Base-by-base conservation (phyloP, 148 eudicot genomes). In the Dianthus caryophyllus region DNA sequence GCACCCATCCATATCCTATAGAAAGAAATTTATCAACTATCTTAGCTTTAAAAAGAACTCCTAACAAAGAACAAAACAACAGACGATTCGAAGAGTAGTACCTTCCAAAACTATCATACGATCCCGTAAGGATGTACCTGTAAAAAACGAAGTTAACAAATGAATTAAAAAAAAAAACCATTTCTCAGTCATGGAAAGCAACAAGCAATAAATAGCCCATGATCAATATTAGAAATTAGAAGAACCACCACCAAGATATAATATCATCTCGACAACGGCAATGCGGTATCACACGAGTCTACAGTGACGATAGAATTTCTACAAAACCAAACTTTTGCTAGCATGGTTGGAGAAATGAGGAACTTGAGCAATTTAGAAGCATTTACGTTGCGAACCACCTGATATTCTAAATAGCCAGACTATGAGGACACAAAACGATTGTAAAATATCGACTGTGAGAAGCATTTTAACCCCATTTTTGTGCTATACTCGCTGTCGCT, bases 41-140 rank as follows among this genome's bases (percentile, higher is more conserved):
- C 6, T 29, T 53, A 21, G 18, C n/a, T 46, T 29, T 36, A 56
- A 59, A 71, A 26, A 66, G 46, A 44, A 26, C 25, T 66, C 7
- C 15, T 29, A 57, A 52, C 33, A 30, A 17, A 20, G 52, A 64
- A 15, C 56, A 52, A 24, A 68, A 50, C 17, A 21, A 60, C 47
- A 64, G 22, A 36, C 53, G 22, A 14, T 51, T 61, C 53, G 27
- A 21, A 13, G 33, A n/a, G 26, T 17, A 39, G 75, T 84, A 93
- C 98, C 98, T 93, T 84, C 85, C 98, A 50, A 81, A 75, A 61
- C 86, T 78, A 80, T 93, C 98, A 73, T 86, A 93, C 74, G 88
- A 87, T 64, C 98, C 98, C 2, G 98, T 93, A 76, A 90, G 73
- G 72, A 93, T 73, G 71, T 84, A 79, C 85, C 98, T 93, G 87